Conservation (phyloP, 768 basidiomycete genomes). For the Pleurotus giganteus region DNA sequence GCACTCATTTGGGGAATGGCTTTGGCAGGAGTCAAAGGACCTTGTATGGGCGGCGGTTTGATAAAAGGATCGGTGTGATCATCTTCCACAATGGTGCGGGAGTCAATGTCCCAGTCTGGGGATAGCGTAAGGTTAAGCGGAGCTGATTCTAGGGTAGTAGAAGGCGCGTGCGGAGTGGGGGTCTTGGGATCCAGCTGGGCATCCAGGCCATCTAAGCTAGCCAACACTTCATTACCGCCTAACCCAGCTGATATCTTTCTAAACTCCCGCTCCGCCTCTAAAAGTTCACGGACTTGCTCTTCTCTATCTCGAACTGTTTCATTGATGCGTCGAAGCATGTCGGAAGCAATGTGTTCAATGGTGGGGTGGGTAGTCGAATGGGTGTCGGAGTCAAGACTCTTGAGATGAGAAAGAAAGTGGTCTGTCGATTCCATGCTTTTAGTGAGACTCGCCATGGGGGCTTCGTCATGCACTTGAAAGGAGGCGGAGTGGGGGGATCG, state of each 20-base stretch:
- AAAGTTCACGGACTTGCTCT: conserved; percentile 73
- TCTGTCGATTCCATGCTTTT: conserved; percentile 77
- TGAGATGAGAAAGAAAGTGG: conserved; percentile 70
- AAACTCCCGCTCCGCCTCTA: conserved; percentile 79
- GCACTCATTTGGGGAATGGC: conserved; percentile 67
- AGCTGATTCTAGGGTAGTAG: conserved; percentile 17
- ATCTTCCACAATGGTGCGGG: conserved; percentile 45
- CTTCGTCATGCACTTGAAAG: conserved; percentile 36
- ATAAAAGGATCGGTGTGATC: conserved; percentile 56
- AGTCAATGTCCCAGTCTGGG: conserved; percentile 64
- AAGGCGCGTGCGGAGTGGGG: conserved; percentile 13
- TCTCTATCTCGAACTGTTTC: conserved; percentile 76
- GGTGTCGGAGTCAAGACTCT: conserved; percentile 61
- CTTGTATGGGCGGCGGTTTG: conserved; percentile 42
- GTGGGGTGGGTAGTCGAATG: conserved; percentile 35
- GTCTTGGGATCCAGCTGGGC: conserved; percentile 27
- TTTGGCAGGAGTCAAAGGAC: conserved; percentile 54
- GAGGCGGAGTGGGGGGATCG: conserved; percentile 29
- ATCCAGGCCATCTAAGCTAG: conserved; percentile 62
- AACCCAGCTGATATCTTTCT: conserved; percentile 74
- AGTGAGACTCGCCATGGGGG: conserved; percentile 72
- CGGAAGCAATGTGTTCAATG: conserved; percentile 71
- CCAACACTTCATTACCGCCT: conserved; percentile 72
- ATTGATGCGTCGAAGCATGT: conserved; percentile 76
- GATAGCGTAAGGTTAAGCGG: conserved; percentile 24